Base-by-base conservation (phyloP, 805 yeast species). In the Osmozyma mogii region DNA sequence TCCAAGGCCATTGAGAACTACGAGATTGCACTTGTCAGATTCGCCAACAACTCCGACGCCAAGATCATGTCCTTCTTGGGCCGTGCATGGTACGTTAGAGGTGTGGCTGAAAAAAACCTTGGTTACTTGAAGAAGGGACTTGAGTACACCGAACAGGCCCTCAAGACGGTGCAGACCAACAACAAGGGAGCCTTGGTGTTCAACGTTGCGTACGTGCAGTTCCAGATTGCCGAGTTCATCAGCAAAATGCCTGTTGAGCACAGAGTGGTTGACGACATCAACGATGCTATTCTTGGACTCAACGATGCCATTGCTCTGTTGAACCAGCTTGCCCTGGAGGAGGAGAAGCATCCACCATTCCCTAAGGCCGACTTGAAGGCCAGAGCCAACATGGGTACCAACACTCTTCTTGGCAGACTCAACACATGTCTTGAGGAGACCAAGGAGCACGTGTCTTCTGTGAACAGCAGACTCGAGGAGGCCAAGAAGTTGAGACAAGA, bases 1-100 rank as follows among this genome's bases (percentile, higher is more conserved):
- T 65, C 80, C 3, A 84, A 87, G 44, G 89, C 96, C 1, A 80
- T 88, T 47, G 97, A 92, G 54, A 72, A 75, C 47, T 92, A 89
- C 57, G 89, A 83, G 39, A 68, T 82, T 44, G 95, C 95, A 1
- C 61, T 83, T 36, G 67, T 69, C 16, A 70, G 79, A 49, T 81
- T 70, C 48, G 69, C 78, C 22, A 71, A 71, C 34, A 71, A 72
- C 4, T 68, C 72, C 22, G 94, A 81, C 48, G 57, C 84, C 0
- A 75, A 72, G 45, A 65, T 84, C 17, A 56, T 79, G 40, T 75
- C 85, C 11, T 68, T 83, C 40, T 65, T 89, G 35, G 95, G 95
- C 25, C 72, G 88, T 38, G 89, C 92, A 2, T 88, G 96, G 96
- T 76, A 77, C 39, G 67, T 75, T 15, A 70, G 95, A 50, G 96